phyloP scores from a whole-genome alignment of 441 rosid species.

The Codiaeum variegatum region DNA sequence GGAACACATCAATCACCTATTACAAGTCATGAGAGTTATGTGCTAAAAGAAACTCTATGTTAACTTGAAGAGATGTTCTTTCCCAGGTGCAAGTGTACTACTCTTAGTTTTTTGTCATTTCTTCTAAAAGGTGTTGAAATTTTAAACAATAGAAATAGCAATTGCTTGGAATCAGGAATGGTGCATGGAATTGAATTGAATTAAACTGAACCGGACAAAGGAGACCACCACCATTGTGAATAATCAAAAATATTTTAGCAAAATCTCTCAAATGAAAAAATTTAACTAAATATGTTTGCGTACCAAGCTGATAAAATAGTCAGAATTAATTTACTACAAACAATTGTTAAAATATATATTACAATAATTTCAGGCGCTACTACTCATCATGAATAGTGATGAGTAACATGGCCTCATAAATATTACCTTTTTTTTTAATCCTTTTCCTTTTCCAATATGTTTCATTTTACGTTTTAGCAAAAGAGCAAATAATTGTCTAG shows the following conservation, averaged over 20 bases:
- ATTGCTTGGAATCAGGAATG: background rate
- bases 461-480: no score
- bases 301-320: background rate
- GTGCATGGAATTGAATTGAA: background rate
- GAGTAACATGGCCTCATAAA: no score
- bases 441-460: no score
- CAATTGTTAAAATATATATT: no score
- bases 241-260: no score
- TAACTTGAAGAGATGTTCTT: background rate
- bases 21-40: background rate
- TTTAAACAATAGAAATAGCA: no score
- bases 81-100: background rate
- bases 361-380: no score
- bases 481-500: no score
- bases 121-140: background rate
- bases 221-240: background rate
- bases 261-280: background rate
- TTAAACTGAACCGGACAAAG: no score
- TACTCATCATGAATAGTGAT: no score
- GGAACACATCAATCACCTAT: background rate
- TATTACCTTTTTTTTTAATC: no score
- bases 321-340: background rate
- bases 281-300: background rate
- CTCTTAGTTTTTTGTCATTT: background rate
- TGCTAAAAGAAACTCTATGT: background rate